These are phyloP conservation scores for Maudiozyma humilis DNA, from an alignment of 1,139 yeast species.

Conservation along the genomic window DNA sequence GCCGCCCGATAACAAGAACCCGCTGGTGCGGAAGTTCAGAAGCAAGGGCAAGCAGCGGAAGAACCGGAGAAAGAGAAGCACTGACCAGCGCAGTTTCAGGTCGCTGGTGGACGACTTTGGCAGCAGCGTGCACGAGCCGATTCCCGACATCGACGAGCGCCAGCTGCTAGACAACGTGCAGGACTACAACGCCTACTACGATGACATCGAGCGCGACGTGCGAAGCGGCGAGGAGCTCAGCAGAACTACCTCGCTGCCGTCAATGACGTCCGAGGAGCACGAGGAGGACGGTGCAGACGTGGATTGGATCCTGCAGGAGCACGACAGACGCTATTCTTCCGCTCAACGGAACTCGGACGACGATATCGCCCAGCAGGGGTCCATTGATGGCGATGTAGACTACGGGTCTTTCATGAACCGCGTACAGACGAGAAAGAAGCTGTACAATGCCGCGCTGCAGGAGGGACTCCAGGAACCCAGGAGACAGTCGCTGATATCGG, in stretches of 20 bases:
- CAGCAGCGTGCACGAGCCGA: slow-evolving; percentile 25
- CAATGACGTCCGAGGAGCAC: slow-evolving; percentile 45
- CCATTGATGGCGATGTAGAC: slow-evolving; percentile 22
- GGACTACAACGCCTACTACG: slow-evolving; percentile 37
- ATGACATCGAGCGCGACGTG: slow-evolving; percentile 28
- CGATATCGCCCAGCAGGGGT: slow-evolving; percentile 5
- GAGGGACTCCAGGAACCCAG: slow-evolving; percentile 22
- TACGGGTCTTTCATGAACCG: slow-evolving; percentile 37
- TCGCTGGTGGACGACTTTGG: slow-evolving; percentile 36
- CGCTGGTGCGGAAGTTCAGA: slow-evolving; percentile 51
- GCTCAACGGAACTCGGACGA: slow-evolving; percentile 11
- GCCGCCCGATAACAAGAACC: slow-evolving; percentile 66
- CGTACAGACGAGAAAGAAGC: slow-evolving; percentile 23
- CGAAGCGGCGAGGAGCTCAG: slow-evolving; percentile 34
- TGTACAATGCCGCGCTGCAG: slow-evolving; percentile 20
- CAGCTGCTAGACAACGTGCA: slow-evolving; percentile 30
- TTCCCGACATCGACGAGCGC: slow-evolving; percentile 21
- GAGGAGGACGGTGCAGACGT: slow-evolving; percentile 41
- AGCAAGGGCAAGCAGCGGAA: slow-evolving; percentile 15
- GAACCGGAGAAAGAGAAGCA: slow-evolving; percentile 22
- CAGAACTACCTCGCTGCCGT: slow-evolving; percentile 49
- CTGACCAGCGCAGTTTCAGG: slow-evolving; percentile 59
- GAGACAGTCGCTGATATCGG: slow-evolving; percentile 25
- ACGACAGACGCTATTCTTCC: slow-evolving; percentile 48
- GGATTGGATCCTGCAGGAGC: slow-evolving; percentile 63